Percentiles rank a stretch among this genome's conserved stretches.
Evolutionary conservation across 163 green algal species (phyloP).

Genomic region (Coccomyxa subellipsoidea): DNA sequence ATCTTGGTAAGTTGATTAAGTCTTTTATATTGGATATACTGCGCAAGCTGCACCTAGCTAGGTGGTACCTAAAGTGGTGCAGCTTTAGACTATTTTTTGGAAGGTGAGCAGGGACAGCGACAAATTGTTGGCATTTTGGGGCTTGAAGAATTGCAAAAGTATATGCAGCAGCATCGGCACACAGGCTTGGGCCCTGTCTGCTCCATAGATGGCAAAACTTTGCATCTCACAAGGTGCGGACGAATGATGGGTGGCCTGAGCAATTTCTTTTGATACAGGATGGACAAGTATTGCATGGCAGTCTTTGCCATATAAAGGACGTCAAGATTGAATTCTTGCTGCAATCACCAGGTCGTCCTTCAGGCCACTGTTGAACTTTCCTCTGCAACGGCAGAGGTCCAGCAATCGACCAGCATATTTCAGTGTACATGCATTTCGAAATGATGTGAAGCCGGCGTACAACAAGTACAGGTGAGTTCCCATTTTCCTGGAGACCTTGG

Average conservation of each 20-base stretch:
- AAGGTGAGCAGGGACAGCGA: too few species aligned
- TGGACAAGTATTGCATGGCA: too few species aligned
- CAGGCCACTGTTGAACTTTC: not conserved
- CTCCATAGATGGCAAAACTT: not conserved
- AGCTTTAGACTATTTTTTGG: too few species aligned
- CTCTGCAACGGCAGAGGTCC: not conserved
- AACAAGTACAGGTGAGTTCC: constrained; percentile 32
- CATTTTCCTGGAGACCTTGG: too few species aligned
- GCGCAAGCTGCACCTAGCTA: too few species aligned
- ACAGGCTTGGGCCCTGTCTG: not conserved
- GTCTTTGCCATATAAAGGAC: not conserved
- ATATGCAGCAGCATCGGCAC: not conserved
- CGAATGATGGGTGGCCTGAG: not conserved
- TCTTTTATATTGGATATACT: too few species aligned
- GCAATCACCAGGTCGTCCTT: not conserved
- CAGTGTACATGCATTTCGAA: not conserved
- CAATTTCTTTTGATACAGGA: not conserved
- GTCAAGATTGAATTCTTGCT: not conserved
- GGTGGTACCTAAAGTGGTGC: too few species aligned
- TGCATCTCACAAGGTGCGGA: not conserved
- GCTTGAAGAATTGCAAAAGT: not conserved
- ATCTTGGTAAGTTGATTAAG: too few species aligned
- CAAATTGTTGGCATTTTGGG: too few species aligned
- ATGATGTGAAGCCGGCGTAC: constrained; percentile 23
- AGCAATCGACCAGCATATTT: not conserved